These are phyloP conservation scores for Ceratobasidium sp. DNA, from an alignment of 1,284 basidiomycete species.

Conservation along the genomic window DNA sequence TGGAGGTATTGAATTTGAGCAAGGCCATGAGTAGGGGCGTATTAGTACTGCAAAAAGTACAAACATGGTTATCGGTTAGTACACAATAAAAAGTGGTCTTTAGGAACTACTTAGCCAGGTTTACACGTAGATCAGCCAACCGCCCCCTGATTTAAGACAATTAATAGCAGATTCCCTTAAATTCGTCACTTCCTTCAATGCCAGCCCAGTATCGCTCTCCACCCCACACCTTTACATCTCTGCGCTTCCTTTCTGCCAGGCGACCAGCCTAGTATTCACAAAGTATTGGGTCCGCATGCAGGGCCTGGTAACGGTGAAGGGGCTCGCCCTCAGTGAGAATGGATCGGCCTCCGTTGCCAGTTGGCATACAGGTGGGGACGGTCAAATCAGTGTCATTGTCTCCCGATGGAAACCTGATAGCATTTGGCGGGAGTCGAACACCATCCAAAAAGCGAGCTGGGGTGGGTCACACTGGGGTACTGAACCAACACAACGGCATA, in stretches of 20 bases:
- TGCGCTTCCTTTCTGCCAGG: background rate
- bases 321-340: background rate
- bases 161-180: background rate
- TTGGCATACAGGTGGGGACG: background rate
- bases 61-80: no score
- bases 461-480: no score
- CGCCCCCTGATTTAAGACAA: no score
- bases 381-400: background rate
- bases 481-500: no score
- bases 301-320: background rate
- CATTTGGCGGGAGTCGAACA: background rate
- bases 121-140: no score
- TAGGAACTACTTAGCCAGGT: no score
- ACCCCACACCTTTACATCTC: slow-evolving; percentile 12
- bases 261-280: background rate
- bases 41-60: background rate
- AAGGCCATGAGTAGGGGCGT: background rate
- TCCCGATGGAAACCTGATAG: background rate
- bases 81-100: no score
- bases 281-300: background rate
- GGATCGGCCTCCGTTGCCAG: background rate
- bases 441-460: background rate
- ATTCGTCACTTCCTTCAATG: no score
- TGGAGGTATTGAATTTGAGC: background rate
- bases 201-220: background rate